Evolutionary conservation across 495 filamentous ascomycete species (phyloP), one percentile per base, ranked within the genome.

Genomic region (Durotheca rogersii): DNA sequence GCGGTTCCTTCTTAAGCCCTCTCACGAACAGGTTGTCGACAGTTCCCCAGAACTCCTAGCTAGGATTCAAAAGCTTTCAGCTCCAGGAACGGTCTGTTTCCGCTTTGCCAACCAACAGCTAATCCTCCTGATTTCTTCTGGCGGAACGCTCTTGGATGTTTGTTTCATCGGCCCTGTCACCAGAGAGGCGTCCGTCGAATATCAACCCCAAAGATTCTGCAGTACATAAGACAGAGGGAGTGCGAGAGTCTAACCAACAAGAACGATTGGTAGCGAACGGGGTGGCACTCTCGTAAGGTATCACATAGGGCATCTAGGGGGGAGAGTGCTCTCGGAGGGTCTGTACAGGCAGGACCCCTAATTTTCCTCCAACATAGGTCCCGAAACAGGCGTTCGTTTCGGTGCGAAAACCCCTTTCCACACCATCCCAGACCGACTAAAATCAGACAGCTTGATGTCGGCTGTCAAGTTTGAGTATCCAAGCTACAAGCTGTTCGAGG

Each of bases 401-500:
- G 46, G 59, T 50, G 57, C 56, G 46, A 43, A 49, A 29, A 4
- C 23, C 31, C 30, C 21, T 39, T 36, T 35, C 17, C n/a, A 31
- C 52, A 17, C 23, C 42, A 30, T 21, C 35, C 45, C 42, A 50
- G 48, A 53, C 23, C 17, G 27, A 14, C 43, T 54, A 36, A 20
- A 23, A 48, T 45, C 39, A 66, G 64, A 69, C 66, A 67, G 67
- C 60, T 76, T 75, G 58, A 78, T 78, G 74, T 78, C 74, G 69
- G 56, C 68, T 44, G 57, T 67, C 51, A 78, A 72, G 67, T 73
- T 73, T 49, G 67, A 70, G 46, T 69, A 70, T 53, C 69, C 72
- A 46, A 62, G 69, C 41, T 78, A 75, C 57, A 75, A 75, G 67
- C 66, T 76, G 56, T 76, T 69, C 53, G 73, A 76, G 67, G 74